Base-by-base conservation (phyloP, 306 rosid genomes). In the Sechiopsis laciniata region DNA sequence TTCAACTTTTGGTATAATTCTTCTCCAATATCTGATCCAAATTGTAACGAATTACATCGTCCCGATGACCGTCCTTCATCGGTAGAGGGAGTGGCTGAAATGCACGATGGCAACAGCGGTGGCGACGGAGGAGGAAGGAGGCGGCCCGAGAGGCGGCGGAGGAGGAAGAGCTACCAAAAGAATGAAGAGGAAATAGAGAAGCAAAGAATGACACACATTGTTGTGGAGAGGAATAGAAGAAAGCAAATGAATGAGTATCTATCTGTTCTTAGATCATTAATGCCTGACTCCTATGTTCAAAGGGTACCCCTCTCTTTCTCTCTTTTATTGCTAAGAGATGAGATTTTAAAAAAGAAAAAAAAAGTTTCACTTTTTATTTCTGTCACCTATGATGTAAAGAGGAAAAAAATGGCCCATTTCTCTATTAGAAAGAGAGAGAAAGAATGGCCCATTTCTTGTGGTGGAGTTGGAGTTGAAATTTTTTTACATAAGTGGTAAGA, bases 201-300 rank as follows among this genome's bases (percentile, higher is more conserved):
- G 2, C 72, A 66, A 45, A 66, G 55, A 53, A 71, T 52, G 61
- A 71, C 50, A 8, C 75, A 71, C 61, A 71, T 71, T 53, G 19
- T 21, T 12, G 75, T 71, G 11, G 75, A 71, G 56, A 29, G 75
- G 14, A 71, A 71, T 3, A 5, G 75, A 29, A 72, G 73, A 48
- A 68, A 48, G 57, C 73, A 48, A 68, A 68, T 48, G 55, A 68
- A 68, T 68, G 40, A 68, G 52, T 72, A 72, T 72, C 75, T 72
- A 29, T 71, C 52, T 72, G 32, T 16, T 55, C 48, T 72, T 52
- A n/a, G 75, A 72, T 72, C 75, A 32, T 72, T 72, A 55, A 72
- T 72, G 75, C 75, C 75, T 29, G 3, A 72, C 32, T 52, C 75
- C 52, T 72, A 54, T 10, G 35, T 54, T n/a, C 75, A 72, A 72